These are phyloP conservation scores for Brassica juncea DNA, from an alignment of 345 rosid genomes.

Conservation along the genomic window DNA sequence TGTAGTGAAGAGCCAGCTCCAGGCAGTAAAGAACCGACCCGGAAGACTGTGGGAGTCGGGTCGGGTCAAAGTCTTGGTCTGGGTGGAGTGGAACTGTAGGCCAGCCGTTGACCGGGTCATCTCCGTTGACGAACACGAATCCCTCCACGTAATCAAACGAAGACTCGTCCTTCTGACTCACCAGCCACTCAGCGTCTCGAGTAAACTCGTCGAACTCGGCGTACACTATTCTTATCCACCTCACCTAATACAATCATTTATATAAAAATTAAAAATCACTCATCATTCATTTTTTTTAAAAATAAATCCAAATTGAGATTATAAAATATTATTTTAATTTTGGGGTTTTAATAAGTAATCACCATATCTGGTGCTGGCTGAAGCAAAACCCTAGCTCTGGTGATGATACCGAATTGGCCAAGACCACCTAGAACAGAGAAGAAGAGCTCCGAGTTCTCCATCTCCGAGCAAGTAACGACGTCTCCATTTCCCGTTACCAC, in stretches of 20 bases:
- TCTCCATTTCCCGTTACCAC: constrained; percentile 87
- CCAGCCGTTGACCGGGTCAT: constrained; percentile 86
- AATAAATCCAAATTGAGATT: not conserved
- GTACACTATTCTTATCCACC: constrained; percentile 89
- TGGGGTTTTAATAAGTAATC: not conserved
- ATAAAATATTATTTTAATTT: not conserved
- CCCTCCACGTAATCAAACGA: constrained; percentile 93
- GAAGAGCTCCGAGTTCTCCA: constrained; percentile 63
- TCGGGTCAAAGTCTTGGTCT: constrained; percentile 50
- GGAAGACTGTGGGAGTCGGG: constrained; percentile 47
- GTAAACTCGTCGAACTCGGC: constrained; percentile 67
- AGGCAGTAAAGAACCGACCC: constrained; percentile 85
- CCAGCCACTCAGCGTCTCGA: constrained; percentile 78
- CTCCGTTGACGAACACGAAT: constrained; percentile 77
- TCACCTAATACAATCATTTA: constrained; percentile 59
- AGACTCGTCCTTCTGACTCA: constrained; percentile 52
- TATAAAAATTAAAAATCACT: not conserved
- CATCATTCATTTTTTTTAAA: not conserved
- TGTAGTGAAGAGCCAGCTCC: constrained; percentile 74
- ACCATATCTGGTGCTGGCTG: constrained; percentile 88
- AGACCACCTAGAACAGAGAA: constrained; percentile 81
- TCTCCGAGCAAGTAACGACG: constrained; percentile 55
- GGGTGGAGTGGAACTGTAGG: constrained; percentile 63
- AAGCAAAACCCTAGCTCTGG: constrained; percentile 72
- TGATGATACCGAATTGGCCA: constrained; percentile 91